A percentile compares a stretch with the other conserved stretches of the same genome.
These are phyloP conservation scores for Boletus patriciae DNA, from an alignment of 768 basidiomycete genomes.

Conservation along the genomic window DNA sequence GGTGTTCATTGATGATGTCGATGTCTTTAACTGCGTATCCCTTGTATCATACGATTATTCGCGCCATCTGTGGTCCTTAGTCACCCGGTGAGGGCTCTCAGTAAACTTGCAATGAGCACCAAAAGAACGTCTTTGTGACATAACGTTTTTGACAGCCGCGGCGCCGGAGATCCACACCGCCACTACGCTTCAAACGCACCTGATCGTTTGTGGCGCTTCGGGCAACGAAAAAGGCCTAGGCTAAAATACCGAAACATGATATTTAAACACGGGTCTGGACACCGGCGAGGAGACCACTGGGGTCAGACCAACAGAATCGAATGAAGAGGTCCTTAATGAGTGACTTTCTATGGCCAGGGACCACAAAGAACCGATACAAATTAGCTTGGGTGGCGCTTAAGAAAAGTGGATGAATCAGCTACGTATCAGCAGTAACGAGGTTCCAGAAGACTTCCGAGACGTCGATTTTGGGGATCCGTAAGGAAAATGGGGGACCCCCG, in stretches of 20 bases:
- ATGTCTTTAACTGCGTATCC: conserved; percentile 8
- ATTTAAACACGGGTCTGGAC: background rate
- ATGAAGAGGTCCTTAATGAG: background rate
- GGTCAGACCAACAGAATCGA: background rate
- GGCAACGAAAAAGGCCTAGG: too few species aligned
- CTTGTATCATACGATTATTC: background rate
- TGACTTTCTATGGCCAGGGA: background rate
- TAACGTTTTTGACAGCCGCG: conserved; percentile 33
- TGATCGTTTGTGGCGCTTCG: background rate
- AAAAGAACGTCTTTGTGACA: too few species aligned
- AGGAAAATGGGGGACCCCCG: background rate
- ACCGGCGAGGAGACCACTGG: background rate
- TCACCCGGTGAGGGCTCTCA: too few species aligned
- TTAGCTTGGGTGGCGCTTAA: background rate
- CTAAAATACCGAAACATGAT: background rate
- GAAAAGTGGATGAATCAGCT: background rate
- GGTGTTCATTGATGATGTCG: conserved; percentile 3
- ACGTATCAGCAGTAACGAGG: background rate
- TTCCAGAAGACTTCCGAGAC: background rate
- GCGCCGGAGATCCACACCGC: conserved; percentile 27
- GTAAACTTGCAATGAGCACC: too few species aligned
- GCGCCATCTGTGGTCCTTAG: background rate
- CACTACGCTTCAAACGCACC: conserved; percentile 10
- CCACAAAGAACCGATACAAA: too few species aligned
- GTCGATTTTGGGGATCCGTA: background rate